Evolutionary conservation across 192 early-diverging fungal species (phyloP), one percentile per base, ranked within the genome.

Genomic region (Chytriomyces hyalinus): DNA sequence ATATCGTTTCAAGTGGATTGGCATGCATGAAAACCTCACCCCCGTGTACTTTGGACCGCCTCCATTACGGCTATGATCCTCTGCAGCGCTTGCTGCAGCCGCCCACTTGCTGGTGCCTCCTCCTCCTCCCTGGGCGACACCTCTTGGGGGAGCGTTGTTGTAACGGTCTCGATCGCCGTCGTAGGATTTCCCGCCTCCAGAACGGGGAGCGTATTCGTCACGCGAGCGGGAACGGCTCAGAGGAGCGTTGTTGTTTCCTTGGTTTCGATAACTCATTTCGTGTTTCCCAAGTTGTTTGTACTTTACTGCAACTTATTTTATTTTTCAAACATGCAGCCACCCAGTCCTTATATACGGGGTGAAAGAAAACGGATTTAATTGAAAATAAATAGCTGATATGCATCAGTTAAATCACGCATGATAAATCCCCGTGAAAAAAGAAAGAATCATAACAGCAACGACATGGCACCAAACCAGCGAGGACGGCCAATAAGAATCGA

Each of bases 61-160:
- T 3, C 76, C 76, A 20, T 45, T 78, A 1, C 46, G 60, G 28
- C 43, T 22, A 11, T 74, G 59, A 11, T 48, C 61, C 46, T 78
- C 76, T 0, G 65, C 76, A 10, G 76, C 76, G n/a, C 24, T 44
- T 15, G 76, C 76, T 8, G 76, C 76, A 8, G 43, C 26, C 9
- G 76, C 76, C 76, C 76, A 78, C 47, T 78, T 78, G 22, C 51
- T 20, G 10, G 49, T 24, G 50, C 76, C 76, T 13, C 76, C 76
- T 67, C 62, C 46, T 15, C 75, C 75, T 22, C 70, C n/a, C 5
- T 47, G n/a, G 1, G 28, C 49, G 15, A 24, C 68, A 13, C 68
- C 47, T 48, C 44, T 10, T 1, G 49, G 49, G 60, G 47, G 20
- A 60, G 15, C 49, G 2, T 45, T 3, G 13, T 44, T 15, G 51